These are phyloP conservation scores for Clarireedia sp. DNA, from an alignment of 2,329 filamentous ascomycete species.

Conservation along the genomic window DNA sequence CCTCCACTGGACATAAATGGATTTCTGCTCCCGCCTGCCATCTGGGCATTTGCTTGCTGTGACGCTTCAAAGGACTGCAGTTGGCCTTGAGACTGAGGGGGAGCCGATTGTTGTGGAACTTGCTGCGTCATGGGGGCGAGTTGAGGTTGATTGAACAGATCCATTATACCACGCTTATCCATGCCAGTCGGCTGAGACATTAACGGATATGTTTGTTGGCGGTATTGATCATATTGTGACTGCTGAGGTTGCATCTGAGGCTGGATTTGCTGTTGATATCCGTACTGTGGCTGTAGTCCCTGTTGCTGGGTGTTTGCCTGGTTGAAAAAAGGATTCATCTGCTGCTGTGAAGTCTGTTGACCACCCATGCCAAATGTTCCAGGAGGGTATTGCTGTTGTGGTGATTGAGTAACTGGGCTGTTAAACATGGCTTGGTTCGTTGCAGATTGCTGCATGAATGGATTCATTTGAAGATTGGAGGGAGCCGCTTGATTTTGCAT, in stretches of 20 bases:
- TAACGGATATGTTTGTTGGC: conserved; percentile 31
- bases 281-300: background rate
- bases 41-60: conserved; percentile 11
- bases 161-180: conserved; percentile 68
- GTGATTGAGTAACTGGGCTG: conserved; percentile 25
- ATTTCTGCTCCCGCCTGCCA: conserved; percentile 25
- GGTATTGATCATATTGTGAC: conserved; percentile 30
- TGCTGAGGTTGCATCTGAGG: conserved; percentile 26
- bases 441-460: conserved; percentile 33
- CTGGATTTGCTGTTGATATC: conserved; percentile 4
- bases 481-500: conserved; percentile 24
- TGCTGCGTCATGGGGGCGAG: conserved; percentile 20
- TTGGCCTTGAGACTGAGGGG: conserved; percentile 15
- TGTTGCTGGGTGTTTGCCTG: conserved; percentile 14
- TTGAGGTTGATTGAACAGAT: conserved; percentile 53
- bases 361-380: conserved; percentile 13
- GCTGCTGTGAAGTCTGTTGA: conserved; percentile 13
- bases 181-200: conserved; percentile 37
- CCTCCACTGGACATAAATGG: conserved; percentile 24
- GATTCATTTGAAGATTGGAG: conserved; percentile 30
- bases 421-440: conserved; percentile 21
- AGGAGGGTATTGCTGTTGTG: conserved; percentile 30
- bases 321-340: conserved; percentile 13
- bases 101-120: conserved; percentile 14
- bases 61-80: conserved; percentile 2